Base-by-base conservation (phyloP, 768 basidiomycete genomes). In the Phlebiopsis gigantea region DNA sequence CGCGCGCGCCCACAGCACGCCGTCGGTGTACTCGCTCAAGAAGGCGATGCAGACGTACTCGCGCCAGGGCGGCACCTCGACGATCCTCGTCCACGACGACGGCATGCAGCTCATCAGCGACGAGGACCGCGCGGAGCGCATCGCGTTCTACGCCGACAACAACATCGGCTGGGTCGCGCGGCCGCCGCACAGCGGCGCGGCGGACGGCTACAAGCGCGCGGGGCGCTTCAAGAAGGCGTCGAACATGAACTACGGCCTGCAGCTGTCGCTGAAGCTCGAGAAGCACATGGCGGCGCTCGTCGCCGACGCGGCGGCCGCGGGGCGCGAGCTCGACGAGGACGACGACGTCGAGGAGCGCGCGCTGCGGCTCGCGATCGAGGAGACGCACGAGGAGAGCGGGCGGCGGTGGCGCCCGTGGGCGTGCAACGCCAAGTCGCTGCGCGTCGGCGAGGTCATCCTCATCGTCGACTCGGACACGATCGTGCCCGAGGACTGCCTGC, bases 141-240 rank as follows among this genome's bases (percentile, higher is more conserved):
- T 87, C 52, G 70, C 74, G 24, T 93, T 89, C 73, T 93, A 93
- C 64, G 78, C 80, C 2, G 79, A 86, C 62, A 84, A 87, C 65
- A 82, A 84, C 65, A 87, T 92, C 59, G 90, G 86, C 14, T 93
- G 86, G 81, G 84, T 91, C 58, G 89, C 91, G 24, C 83, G 91
- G 46, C 90, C 91, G 1, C 76, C 77, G 56, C 90, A 92, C 68
- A 79, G 79, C 39, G 72, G 72, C 61, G 69, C 72, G 1, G 71
- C 81, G 14, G 82, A 84, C 65, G 89, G 87, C 1, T 90, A 81
- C 75, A 79, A 87, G 58, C 87, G 91, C 48, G 88, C 88, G 30
- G 92, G 91, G 42, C 81, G 90, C 24, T 96, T 96, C 79, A 96
- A 96, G 77, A 96, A 96, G 72, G 92, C 92, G 1, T 86, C 84